Conservation (phyloP, 2,329 filamentous ascomycete species). For the Fusarium subglutinans region DNA sequence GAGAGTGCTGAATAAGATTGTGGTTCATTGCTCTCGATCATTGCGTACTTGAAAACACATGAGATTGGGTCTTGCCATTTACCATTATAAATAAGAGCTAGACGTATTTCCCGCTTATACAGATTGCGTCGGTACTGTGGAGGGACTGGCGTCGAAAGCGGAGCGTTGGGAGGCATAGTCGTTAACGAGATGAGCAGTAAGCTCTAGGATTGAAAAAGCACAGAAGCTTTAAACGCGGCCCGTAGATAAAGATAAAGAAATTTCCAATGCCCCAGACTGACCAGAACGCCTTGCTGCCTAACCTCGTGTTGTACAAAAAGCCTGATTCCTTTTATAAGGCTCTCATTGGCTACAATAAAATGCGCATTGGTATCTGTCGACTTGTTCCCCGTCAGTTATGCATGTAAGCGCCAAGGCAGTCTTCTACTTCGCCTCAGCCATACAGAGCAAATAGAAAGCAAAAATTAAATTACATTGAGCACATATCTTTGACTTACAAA, state of each 20-base stretch:
- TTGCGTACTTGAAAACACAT: background rate
- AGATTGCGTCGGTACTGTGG: background rate
- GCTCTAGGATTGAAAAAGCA: background rate
- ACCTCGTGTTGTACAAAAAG: background rate
- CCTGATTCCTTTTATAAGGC: background rate
- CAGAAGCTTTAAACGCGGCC: background rate
- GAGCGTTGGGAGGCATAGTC: background rate
- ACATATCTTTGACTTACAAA: background rate
- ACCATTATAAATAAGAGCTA: background rate
- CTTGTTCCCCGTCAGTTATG: background rate
- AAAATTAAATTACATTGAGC: background rate
- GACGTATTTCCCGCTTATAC: background rate
- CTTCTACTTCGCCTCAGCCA: background rate
- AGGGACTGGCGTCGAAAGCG: fast-evolving
- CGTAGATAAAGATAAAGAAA: background rate
- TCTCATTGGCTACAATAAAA: background rate
- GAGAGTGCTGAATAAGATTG: background rate
- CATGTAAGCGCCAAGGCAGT: background rate
- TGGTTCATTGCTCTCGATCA: background rate
- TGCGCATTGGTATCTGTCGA: background rate
- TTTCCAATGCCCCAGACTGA: fast-evolving
- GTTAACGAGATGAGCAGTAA: fast-evolving
- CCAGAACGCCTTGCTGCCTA: background rate
- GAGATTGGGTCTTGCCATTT: background rate
- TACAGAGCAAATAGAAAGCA: background rate